phyloP scores from a whole-genome alignment of 2,329 filamentous ascomycete species.

The Talaromyces sp. region DNA sequence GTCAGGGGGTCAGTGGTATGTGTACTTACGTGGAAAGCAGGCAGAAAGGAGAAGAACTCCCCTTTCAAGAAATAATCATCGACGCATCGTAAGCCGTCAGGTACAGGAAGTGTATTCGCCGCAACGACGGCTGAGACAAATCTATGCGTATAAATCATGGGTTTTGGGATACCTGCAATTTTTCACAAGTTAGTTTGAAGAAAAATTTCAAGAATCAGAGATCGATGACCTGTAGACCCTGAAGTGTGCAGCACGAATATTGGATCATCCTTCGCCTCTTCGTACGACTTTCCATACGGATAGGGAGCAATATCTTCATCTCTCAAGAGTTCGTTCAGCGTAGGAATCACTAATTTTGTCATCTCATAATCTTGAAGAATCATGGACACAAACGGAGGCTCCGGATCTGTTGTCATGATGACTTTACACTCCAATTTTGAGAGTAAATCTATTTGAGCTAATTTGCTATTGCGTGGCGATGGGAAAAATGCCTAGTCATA shows the following conservation, averaged over 20 bases:
- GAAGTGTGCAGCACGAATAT: constrained; percentile 6
- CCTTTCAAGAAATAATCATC: not conserved
- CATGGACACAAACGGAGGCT: not conserved
- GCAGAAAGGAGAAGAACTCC: constrained; percentile 9
- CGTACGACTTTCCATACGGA: constrained; percentile 7
- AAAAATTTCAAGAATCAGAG: not conserved
- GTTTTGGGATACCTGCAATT: not conserved
- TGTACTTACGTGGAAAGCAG: constrained; percentile 1
- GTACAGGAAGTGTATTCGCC: not conserved
- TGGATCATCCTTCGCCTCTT: constrained; percentile 6
- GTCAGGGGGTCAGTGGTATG: no score
- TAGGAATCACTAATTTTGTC: not conserved
- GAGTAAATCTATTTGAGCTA: not conserved
- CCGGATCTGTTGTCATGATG: constrained; percentile 1
- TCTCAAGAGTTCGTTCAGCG: not conserved
- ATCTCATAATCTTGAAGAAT: not conserved
- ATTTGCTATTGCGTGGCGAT: constrained; percentile 6
- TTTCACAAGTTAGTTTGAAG: not conserved
- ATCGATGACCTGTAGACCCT: not conserved
- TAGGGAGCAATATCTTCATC: not conserved
- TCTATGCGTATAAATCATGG: not conserved
- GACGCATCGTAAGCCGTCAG: not conserved
- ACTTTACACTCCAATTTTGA: not conserved
- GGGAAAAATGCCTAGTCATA: constrained; percentile 1
- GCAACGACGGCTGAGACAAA: not conserved